Percentiles rank a stretch among this genome's conserved stretches.
These are phyloP conservation scores for rapeseed (Brassica napus) DNA, from an alignment of 345 rosid genomes.

Conservation along the genomic window DNA sequence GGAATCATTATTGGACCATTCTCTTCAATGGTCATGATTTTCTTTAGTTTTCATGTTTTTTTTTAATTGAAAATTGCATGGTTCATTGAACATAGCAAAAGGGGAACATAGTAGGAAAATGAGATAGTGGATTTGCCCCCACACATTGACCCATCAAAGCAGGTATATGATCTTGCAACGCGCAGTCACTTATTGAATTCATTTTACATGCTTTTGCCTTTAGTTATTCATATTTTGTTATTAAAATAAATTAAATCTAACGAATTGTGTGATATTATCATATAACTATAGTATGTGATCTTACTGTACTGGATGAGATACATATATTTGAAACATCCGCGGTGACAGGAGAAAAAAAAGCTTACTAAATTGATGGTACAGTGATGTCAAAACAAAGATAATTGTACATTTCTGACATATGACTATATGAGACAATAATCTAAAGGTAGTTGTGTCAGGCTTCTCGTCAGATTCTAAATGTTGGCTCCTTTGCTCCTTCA, in stretches of 20 bases:
- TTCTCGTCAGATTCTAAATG: neutral
- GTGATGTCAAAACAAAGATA: neutral
- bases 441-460: constrained; percentile 7
- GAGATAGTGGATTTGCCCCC: constrained; percentile 31
- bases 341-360: neutral
- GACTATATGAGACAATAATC: constrained; percentile 7
- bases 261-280: neutral
- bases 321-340: neutral
- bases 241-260: neutral
- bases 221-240: constrained; percentile 1
- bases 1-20: constrained; percentile 35
- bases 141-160: constrained; percentile 31
- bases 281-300: constrained; percentile 11
- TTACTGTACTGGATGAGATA: neutral
- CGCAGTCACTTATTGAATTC: constrained; percentile 30
- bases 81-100: constrained; percentile 30
- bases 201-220: constrained; percentile 36
- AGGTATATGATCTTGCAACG: constrained; percentile 33
- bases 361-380: constrained; percentile 22
- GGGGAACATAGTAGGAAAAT: constrained; percentile 32
- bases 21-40: constrained; percentile 25
- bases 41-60: constrained; percentile 19
- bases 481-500: neutral
- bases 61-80: neutral
- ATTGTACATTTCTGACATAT: constrained; percentile 3